Evolutionary conservation across 768 basidiomycete genomes (phyloP), one percentile per base, ranked within the genome.

Genomic region (Lactifluus rugatus): DNA sequence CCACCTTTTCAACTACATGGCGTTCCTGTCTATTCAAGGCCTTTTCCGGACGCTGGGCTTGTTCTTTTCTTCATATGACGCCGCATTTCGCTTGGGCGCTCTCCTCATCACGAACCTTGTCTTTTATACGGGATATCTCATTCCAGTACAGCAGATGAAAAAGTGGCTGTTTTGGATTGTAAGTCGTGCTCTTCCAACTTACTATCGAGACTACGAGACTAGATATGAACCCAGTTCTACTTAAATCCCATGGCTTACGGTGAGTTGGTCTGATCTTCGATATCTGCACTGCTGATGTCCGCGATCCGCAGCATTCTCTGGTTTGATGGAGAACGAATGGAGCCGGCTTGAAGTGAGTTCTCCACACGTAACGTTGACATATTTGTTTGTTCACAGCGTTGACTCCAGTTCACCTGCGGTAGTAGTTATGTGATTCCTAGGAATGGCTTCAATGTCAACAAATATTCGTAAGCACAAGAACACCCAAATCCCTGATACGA

Each of bases 131-230:
- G 87, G 87, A 4, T 86, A 86, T 66, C 78, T 83, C 52, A 80
- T 89, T 58, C 84, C 84, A 0, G 78, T 80, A 7, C 74, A 75
- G 62, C 74, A 78, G 60, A 87, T 89, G 85, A 86, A 89, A 67
- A 74, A 83, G 44, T 91, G 86, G 86, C 67, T 93, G 9, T 89
- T 89, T 74, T 93, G 90, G 90, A 84, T 91, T 31, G 84, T 85
- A 64, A 62, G 82, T 75, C 2, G 2, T 37, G 34, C 54, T 17
- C 44, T 32, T 28, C 16, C 21, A 9, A 39, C 26, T 19, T 45
- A 14, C 8, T 19, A 47, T 17, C n/a, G n/a, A 5, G 31, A 34
- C 34, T n/a, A n/a, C n/a, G n/a, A n/a, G n/a, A 21, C 48, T 36
- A n/a, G 25, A 5, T 11, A 5, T 25, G 19, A 57, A 10, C 19